phyloP scores from a whole-genome alignment of 2,329 filamentous ascomycete species.

The Torrubiella hemipterigena region DNA sequence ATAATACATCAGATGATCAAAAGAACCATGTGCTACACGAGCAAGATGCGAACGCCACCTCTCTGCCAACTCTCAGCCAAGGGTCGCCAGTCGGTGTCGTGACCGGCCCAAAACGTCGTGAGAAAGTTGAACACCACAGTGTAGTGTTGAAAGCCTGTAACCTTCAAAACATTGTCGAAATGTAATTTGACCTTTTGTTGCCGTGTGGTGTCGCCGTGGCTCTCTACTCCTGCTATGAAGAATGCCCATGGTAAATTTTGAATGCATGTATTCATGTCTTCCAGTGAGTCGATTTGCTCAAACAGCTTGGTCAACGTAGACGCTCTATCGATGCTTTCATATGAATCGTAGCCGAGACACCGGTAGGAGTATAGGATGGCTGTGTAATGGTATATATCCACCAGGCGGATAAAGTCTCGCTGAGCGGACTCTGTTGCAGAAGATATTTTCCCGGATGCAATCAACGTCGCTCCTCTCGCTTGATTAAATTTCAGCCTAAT shows the following conservation, averaged over 20 bases:
- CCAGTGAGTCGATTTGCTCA: slow-evolving; percentile 11
- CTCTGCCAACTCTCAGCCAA: slow-evolving; percentile 12
- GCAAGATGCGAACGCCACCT: slow-evolving; percentile 12
- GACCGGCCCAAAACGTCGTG: slow-evolving; percentile 13
- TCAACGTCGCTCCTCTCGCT: slow-evolving; percentile 14
- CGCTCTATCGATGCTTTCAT: slow-evolving; percentile 8
- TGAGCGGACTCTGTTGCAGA: slow-evolving; percentile 9
- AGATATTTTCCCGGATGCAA: slow-evolving; percentile 13
- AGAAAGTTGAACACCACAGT: slow-evolving; percentile 13
- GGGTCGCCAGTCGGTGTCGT: slow-evolving; percentile 13
- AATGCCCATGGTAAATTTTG: slow-evolving; percentile 18
- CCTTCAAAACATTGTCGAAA: slow-evolving; percentile 8
- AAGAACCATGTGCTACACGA: slow-evolving; percentile 7
- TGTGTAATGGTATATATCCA: slow-evolving; percentile 16
- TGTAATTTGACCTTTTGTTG: slow-evolving; percentile 10
- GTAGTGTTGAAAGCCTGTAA: slow-evolving; percentile 13
- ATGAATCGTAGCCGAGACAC: slow-evolving; percentile 11
- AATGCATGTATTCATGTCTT: slow-evolving; percentile 11
- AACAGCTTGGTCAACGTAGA: slow-evolving; percentile 11
- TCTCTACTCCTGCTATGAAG: slow-evolving; percentile 16
- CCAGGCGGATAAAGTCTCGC: slow-evolving; percentile 15
- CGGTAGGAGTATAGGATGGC: slow-evolving; percentile 15
- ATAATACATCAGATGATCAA: neutral
- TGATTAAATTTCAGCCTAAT: slow-evolving; percentile 12
- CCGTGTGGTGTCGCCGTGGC: slow-evolving; percentile 10